Percentiles rank a stretch among this genome's conserved stretches.
Evolutionary conservation across 768 basidiomycete species (phyloP).

Genomic region (Kwoniella mangroviensis): DNA sequence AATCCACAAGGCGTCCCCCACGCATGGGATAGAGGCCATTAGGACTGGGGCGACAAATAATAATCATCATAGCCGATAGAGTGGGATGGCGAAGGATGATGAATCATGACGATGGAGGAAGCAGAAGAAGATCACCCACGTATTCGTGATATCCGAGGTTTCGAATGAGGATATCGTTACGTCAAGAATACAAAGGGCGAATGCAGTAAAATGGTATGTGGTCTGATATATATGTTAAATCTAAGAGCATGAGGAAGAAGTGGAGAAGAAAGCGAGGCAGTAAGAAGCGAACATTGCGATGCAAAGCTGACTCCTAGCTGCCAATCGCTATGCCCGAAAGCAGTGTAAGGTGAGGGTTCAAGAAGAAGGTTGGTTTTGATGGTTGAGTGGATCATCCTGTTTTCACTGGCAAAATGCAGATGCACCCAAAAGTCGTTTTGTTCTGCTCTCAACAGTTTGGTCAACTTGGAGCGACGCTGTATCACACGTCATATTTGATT

Average conservation of each 20-base stretch:
- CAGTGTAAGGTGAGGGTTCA: neutral
- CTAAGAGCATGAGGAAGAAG: neutral
- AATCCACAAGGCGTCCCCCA: constrained; percentile 51
- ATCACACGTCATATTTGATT: neutral
- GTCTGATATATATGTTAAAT: neutral
- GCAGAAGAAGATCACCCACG: neutral
- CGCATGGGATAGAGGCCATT: constrained; percentile 47
- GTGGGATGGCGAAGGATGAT: neutral
- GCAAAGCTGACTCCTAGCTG: neutral
- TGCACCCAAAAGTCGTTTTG: constrained; percentile 1
- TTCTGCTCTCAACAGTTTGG: neutral
- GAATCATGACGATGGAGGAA: neutral
- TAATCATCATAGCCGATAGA: constrained; percentile 35
- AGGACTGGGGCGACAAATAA: constrained; percentile 55
- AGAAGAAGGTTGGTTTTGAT: neutral
- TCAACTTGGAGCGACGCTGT: neutral
- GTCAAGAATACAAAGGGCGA: neutral
- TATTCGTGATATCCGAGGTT: neutral
- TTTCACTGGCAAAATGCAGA: neutral
- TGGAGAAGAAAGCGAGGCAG: neutral
- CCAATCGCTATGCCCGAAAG: neutral
- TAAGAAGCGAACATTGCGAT: neutral
- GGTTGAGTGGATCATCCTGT: too few species aligned
- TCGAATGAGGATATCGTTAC: neutral
- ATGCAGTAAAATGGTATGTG: neutral